Conservation (phyloP, 805 yeast species). For the Wickerhamiella kazuoi region DNA sequence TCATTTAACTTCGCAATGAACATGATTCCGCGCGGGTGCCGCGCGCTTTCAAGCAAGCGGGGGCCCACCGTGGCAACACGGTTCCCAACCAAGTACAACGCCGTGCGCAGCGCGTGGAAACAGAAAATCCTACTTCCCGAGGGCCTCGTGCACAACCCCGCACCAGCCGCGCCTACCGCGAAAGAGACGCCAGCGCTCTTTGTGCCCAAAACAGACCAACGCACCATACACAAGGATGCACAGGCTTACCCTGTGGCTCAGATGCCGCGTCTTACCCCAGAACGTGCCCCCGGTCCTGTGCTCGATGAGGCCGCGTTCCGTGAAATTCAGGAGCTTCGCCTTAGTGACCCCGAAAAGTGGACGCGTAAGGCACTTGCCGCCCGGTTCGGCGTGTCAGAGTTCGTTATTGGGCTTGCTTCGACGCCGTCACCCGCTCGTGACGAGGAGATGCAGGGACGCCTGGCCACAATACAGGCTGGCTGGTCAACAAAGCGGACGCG, state of each 20-base stretch:
- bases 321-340: conserved; percentile 41
- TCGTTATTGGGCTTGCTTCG: conserved; percentile 39
- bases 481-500: conserved; percentile 33
- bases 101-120: conserved; percentile 45
- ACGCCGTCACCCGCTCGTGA: conserved; percentile 22
- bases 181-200: conserved; percentile 51
- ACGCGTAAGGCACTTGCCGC: conserved; percentile 45
- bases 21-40: neutral
- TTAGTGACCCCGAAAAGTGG: conserved; percentile 41
- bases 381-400: conserved; percentile 35
- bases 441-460: conserved; percentile 30
- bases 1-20: no score
- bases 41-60: neutral
- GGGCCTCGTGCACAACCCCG: conserved; percentile 43
- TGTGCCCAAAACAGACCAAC: conserved; percentile 42
- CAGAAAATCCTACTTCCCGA: conserved; percentile 37
- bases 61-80: neutral
- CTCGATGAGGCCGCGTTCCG: conserved; percentile 39
- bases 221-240: conserved; percentile 25
- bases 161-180: conserved; percentile 46
- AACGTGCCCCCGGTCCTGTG: conserved; percentile 30
- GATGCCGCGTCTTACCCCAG: conserved; percentile 23
- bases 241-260: conserved; percentile 10
- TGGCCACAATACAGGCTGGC: conserved; percentile 26
- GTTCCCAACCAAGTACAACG: conserved; percentile 33